These are phyloP conservation scores for Leishmania major DNA, from an alignment of 208 protist genomes.

Conservation along the genomic window DNA sequence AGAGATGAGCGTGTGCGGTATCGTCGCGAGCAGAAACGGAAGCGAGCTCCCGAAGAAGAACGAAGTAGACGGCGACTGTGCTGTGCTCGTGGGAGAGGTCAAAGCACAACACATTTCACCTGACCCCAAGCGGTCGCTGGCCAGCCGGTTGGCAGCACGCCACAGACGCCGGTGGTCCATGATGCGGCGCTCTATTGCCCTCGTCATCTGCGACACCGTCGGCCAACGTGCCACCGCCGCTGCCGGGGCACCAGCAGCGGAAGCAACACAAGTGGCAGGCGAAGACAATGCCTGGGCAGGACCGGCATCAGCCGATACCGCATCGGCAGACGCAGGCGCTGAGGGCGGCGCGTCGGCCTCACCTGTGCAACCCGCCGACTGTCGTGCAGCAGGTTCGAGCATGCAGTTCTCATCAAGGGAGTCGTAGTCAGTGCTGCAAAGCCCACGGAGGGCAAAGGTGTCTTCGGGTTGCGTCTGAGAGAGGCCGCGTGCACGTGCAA, in stretches of 20 bases:
- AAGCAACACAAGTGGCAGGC: background rate
- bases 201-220: slow-evolving; percentile 4
- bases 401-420: background rate
- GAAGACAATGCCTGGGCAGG: background rate
- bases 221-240: background rate
- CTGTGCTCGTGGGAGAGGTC: background rate
- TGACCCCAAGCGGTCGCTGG: background rate
- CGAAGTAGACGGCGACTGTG: no score
- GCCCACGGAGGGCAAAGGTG: background rate
- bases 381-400: background rate
- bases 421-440: background rate
- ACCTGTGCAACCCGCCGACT: background rate
- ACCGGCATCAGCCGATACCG: background rate
- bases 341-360: background rate
- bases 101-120: background rate
- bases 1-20: slow-evolving; percentile 4
- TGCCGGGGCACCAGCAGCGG: background rate
- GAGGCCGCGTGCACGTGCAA: background rate
- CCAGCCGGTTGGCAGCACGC: background rate
- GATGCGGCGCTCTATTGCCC: slow-evolving; percentile 7
- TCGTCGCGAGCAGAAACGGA: background rate
- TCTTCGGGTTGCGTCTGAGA: background rate
- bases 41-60: background rate
- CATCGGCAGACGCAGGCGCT: background rate
- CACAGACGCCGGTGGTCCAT: slow-evolving; percentile 6